Evolutionary conservation across 1,284 basidiomycete genomes (phyloP).

Genomic region (Ceratobasidium sp.): DNA sequence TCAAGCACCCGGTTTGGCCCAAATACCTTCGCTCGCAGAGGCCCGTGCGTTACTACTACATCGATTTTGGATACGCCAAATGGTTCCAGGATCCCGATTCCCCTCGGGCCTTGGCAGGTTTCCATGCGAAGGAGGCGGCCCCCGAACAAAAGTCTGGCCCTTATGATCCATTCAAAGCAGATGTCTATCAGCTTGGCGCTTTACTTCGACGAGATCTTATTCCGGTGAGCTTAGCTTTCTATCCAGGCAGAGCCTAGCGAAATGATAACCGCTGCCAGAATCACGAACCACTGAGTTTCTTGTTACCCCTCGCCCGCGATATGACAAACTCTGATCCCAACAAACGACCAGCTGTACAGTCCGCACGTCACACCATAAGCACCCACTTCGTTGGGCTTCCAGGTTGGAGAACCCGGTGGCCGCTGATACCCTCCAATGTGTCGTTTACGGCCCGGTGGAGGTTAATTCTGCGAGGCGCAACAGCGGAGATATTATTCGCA

Average conservation of each 20-base stretch:
- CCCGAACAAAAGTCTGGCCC: conserved; percentile 8
- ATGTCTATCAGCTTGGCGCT: conserved; percentile 30
- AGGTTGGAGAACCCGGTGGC: background rate
- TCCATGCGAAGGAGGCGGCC: conserved; percentile 2
- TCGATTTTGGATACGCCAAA: conserved; percentile 39
- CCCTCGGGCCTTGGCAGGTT: background rate
- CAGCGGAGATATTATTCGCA: too few species aligned
- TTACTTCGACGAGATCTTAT: conserved; percentile 21
- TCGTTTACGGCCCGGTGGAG: background rate
- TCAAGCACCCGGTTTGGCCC: background rate
- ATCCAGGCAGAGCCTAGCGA: too few species aligned
- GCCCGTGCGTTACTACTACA: conserved; percentile 27
- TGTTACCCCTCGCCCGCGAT: conserved; percentile 7
- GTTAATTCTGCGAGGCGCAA: too few species aligned
- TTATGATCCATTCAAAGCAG: background rate
- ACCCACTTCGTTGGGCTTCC: background rate
- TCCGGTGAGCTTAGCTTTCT: background rate
- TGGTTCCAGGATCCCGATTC: conserved; percentile 2
- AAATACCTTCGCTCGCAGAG: background rate
- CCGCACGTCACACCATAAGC: background rate
- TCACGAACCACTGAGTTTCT: background rate
- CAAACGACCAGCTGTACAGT: background rate
- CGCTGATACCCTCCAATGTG: conserved; percentile 5
- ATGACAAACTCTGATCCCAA: background rate
- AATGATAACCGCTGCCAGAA: background rate